A percentile compares a stretch with the other conserved stretches of the same genome.
These are phyloP conservation scores for Chaetomiaceae sp. DNA, from an alignment of 2,329 filamentous ascomycete genomes.

Conservation along the genomic window DNA sequence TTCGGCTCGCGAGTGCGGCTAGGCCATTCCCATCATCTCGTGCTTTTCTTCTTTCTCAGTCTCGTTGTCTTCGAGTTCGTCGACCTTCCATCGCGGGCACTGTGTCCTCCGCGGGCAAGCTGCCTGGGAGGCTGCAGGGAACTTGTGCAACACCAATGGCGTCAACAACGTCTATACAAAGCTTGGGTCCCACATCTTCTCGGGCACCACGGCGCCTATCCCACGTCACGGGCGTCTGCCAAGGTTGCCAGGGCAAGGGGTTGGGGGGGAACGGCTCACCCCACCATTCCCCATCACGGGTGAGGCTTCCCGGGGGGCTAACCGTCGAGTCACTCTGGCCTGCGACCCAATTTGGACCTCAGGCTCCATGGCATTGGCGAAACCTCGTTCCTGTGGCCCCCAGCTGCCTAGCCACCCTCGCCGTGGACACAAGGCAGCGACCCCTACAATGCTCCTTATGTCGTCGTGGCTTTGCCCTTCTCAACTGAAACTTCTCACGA, in stretches of 20 bases:
- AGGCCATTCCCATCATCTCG: background rate
- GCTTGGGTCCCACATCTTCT: background rate
- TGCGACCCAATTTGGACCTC: background rate
- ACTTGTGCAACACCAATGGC: constrained; percentile 22
- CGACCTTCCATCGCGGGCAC: background rate
- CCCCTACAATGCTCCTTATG: background rate
- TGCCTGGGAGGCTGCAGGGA: constrained; percentile 17
- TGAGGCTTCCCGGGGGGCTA: constrained; percentile 11
- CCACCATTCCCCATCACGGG: background rate
- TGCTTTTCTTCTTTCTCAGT: background rate
- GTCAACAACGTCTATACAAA: background rate
- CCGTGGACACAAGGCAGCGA: constrained; percentile 13
- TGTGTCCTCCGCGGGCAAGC: background rate
- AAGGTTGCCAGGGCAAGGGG: background rate
- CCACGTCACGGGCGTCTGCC: background rate
- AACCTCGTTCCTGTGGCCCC: constrained; percentile 2
- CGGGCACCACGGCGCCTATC: constrained; percentile 1
- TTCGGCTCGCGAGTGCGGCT: background rate
- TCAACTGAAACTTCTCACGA: background rate
- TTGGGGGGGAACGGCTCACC: constrained; percentile 4
- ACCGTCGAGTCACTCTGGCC: constrained; percentile 11
- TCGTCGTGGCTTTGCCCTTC: background rate
- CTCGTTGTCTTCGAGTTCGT: background rate
- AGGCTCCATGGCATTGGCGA: background rate
- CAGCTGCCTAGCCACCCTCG: constrained; percentile 14